Base-by-base conservation (phyloP, 768 basidiomycete species). In the Amanita thiersii region DNA sequence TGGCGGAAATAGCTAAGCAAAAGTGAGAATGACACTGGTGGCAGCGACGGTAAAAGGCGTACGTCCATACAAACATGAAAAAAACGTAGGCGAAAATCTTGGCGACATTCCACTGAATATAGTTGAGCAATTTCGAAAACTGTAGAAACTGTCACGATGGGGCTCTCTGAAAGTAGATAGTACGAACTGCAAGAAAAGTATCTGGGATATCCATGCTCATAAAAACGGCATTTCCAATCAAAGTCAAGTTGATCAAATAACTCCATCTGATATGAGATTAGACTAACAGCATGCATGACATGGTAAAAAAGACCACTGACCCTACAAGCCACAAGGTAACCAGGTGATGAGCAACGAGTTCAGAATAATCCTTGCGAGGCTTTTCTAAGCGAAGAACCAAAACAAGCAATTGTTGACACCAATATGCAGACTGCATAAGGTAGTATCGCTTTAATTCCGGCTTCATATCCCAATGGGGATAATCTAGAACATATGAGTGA, bases 191-290 rank as follows among this genome's bases (percentile, higher is more conserved):
- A 9, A 99, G 69, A 60, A 85, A 87, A 24, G 78, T 63, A 56
- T 99, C 96, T 0, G 93, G 90, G 14, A 93, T 70, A 64, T 99
- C 96, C 96, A 98, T 98, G 57, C 91, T 96, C 64, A 93, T 72
- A 53, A 83, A 98, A 20, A 99, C 76, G 4, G 91, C 84, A 49
- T 87, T 86, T 7, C 96, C 96, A 31, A 98, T 92, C 39, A 75
- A 61, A 0, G 92, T 97, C 39, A 90, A 31, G 61, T 89, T 92
- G 49, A 80, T 47, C 23, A 81, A 50, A 53, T 90, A 88, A 50
- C 87, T 90, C 87, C 89, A 89, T 26, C 88, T 90, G 54, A 19
- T 17, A 19, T 11, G 11, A 12, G 21, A 3, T 10, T 41, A 49
- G 33, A 38, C 26, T 38, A 33, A 48, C 28, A 12, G 42, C 6